These are phyloP conservation scores for Polytolypa hystricis DNA, from an alignment of 2,329 filamentous ascomycete genomes.

Conservation along the genomic window DNA sequence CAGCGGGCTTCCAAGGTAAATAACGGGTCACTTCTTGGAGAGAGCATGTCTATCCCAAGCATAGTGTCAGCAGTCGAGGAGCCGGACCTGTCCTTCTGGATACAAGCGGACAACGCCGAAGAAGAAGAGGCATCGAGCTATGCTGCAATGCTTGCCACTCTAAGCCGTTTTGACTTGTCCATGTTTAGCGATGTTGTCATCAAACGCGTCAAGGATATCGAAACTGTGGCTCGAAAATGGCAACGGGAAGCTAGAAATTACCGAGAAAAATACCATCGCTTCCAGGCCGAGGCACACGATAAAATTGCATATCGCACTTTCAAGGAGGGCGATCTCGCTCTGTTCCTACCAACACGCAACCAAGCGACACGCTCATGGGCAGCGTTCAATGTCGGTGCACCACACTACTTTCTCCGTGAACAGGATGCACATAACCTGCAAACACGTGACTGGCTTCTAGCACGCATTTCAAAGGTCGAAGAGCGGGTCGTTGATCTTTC, in stretches of 20 bases:
- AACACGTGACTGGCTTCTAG: slow-evolving; percentile 89
- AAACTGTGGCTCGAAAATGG: slow-evolving; percentile 85
- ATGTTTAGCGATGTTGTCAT: slow-evolving; percentile 74
- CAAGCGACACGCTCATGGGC: slow-evolving; percentile 94
- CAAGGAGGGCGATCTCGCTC: slow-evolving; percentile 87
- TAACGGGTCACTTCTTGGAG: slow-evolving; percentile 22
- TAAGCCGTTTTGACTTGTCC: slow-evolving; percentile 74
- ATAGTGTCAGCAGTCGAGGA: slow-evolving; percentile 41
- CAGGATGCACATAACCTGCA: slow-evolving; percentile 78
- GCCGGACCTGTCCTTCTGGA: slow-evolving; percentile 69
- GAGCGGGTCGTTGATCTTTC: slow-evolving; percentile 88
- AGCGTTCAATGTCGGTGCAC: slow-evolving; percentile 94
- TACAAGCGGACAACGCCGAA: slow-evolving; percentile 54
- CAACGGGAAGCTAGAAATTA: slow-evolving; percentile 80
- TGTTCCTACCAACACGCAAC: slow-evolving; percentile 90
- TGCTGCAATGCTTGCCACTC: slow-evolving; percentile 57
- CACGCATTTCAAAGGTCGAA: slow-evolving; percentile 81
- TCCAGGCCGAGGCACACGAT: slow-evolving; percentile 78
- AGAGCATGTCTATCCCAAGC: slow-evolving; percentile 23
- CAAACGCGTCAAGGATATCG: slow-evolving; percentile 84
- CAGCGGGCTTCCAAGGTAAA: slow-evolving; percentile 55
- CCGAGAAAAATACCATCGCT: slow-evolving; percentile 69
- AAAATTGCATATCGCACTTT: slow-evolving; percentile 95
- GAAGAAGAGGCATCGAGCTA: slow-evolving; percentile 61
- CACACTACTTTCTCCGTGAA: slow-evolving; percentile 92